These are phyloP conservation scores for Chrysoporthe deuterocubensis DNA, from an alignment of 2,329 filamentous ascomycete species.

Conservation along the genomic window DNA sequence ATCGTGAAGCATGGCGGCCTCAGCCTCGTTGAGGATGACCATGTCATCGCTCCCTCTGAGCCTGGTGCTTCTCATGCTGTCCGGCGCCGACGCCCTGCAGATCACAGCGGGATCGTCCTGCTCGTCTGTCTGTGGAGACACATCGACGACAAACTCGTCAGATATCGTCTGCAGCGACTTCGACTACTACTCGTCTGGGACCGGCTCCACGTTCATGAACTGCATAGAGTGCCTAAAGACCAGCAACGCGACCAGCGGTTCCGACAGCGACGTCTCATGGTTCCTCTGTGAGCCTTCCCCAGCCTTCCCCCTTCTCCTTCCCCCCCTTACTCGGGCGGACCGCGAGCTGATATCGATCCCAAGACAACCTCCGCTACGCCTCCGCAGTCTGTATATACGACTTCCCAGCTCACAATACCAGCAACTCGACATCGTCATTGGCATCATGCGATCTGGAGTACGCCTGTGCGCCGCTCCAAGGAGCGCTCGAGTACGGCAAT, in stretches of 20 bases:
- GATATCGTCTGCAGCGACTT: conserved; percentile 53
- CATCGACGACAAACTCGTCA: conserved; percentile 47
- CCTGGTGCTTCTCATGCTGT: conserved; percentile 29
- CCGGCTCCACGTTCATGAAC: conserved; percentile 51
- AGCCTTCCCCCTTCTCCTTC: conserved; percentile 29
- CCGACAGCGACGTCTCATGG: conserved; percentile 49
- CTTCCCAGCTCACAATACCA: conserved; percentile 37
- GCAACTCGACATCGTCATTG: conserved; percentile 36
- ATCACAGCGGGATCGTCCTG: conserved; percentile 57
- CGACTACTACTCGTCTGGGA: conserved; percentile 42
- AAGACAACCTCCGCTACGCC: conserved; percentile 56
- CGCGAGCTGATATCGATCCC: conserved; percentile 29
- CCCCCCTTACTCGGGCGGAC: not conserved
- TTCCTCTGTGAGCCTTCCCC: conserved; percentile 50
- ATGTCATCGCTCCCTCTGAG: conserved; percentile 6
- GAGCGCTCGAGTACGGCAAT: conserved; percentile 41
- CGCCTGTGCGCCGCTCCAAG: conserved; percentile 47
- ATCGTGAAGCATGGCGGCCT: conserved; percentile 21
- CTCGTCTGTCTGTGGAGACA: conserved; percentile 50
- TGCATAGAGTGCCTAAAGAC: conserved; percentile 53
- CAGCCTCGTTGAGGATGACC: conserved; percentile 17
- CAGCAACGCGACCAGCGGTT: conserved; percentile 45
- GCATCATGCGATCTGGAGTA: conserved; percentile 45
- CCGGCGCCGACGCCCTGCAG: conserved; percentile 41
- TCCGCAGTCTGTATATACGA: conserved; percentile 52